Evolutionary conservation across 306 rosid genomes (phyloP).

Genomic region (Malus asiatica): DNA sequence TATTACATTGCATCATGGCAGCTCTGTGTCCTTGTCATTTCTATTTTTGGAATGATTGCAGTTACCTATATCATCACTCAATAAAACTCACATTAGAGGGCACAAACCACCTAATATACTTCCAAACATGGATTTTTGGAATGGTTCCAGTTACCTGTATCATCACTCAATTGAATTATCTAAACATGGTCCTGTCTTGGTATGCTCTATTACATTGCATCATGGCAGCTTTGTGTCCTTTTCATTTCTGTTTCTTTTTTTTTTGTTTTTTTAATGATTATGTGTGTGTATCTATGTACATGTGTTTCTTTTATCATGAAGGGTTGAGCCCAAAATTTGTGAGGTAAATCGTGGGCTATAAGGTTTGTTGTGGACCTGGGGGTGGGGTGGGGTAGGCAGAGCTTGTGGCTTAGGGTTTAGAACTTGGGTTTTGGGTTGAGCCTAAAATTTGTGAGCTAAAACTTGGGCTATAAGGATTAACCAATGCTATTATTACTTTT

Average conservation of each 20-base stretch:
- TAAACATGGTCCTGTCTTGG: conserved; percentile 54
- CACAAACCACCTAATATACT: conserved; percentile 49
- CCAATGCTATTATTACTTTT: neutral
- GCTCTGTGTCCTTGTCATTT: neutral
- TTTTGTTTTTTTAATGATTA: neutral
- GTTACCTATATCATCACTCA: neutral
- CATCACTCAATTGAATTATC: conserved; percentile 64
- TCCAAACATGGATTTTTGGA: conserved; percentile 75
- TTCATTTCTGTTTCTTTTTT: neutral
- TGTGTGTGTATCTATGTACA: neutral
- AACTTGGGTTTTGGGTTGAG: neutral
- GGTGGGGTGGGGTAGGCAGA: no score
- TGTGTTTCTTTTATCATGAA: neutral
- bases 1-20: neutral
- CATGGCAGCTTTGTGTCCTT: neutral
- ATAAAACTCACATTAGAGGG: conserved; percentile 84
- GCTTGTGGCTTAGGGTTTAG: neutral
- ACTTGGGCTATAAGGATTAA: neutral
- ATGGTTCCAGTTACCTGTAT: conserved; percentile 67
- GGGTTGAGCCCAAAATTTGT: no score
- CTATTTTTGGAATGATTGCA: no score
- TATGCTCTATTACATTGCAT: neutral
- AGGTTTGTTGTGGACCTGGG: no score
- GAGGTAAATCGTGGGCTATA: no score
- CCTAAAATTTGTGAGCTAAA: neutral